Percentiles rank a stretch among this genome's conserved stretches.
These are phyloP conservation scores for Yarrowia bubula DNA, from an alignment of 805 yeast species.

Conservation along the genomic window DNA sequence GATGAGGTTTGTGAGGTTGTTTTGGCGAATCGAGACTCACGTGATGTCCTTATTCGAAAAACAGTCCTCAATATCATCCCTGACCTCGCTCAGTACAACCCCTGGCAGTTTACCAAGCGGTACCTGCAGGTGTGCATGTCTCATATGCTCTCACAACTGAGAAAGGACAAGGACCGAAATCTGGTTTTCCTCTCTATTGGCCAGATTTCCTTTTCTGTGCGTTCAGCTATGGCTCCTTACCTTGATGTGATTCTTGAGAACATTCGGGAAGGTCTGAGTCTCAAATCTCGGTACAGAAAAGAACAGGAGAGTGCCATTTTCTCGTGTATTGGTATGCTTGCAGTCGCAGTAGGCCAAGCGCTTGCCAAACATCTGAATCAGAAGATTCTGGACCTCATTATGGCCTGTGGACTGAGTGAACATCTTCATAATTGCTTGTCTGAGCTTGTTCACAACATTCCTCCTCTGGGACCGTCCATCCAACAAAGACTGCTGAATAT, in stretches of 20 bases:
- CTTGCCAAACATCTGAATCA: constrained; percentile 82
- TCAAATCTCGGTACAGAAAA: constrained; percentile 49
- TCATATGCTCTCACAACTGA: constrained; percentile 74
- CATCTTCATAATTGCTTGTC: constrained; percentile 75
- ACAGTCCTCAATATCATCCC: constrained; percentile 87
- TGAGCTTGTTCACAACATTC: constrained; percentile 66
- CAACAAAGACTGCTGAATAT: constrained; percentile 68
- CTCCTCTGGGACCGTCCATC: constrained; percentile 72
- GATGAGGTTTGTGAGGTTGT: constrained; percentile 76
- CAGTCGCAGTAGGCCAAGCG: constrained; percentile 89
- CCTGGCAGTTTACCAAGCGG: constrained; percentile 69
- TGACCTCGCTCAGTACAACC: constrained; percentile 72
- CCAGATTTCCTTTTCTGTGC: constrained; percentile 71
- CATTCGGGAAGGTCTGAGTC: constrained; percentile 67
- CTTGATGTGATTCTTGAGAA: constrained; percentile 83
- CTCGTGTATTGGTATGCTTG: constrained; percentile 81
- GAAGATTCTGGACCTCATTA: constrained; percentile 73
- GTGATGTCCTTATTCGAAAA: constrained; percentile 68
- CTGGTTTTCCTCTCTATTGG: constrained; percentile 81
- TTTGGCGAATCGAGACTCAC: constrained; percentile 71
- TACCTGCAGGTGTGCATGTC: constrained; percentile 77
- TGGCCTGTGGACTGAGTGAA: constrained; percentile 79
- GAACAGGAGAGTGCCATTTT: constrained; percentile 83
- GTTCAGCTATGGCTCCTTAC: constrained; percentile 81
- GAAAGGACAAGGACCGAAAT: constrained; percentile 71